Percentiles rank a stretch among this genome's conserved stretches.
Conservation (phyloP, 768 basidiomycete genomes). For the Tylopilus sp. region DNA sequence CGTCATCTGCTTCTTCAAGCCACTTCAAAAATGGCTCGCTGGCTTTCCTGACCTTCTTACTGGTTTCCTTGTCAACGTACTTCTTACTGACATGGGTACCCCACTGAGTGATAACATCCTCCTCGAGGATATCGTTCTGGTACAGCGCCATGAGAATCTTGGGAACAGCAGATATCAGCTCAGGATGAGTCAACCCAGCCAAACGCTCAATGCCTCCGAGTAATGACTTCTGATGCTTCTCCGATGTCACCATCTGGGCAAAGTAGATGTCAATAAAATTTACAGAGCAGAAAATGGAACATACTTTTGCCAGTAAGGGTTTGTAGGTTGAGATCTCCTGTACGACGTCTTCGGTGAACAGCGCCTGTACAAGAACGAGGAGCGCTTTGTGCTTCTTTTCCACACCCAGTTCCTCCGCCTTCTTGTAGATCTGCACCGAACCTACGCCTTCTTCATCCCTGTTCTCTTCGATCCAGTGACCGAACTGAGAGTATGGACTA, state of each 20-base stretch:
- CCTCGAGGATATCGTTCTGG: slow-evolving; percentile 88
- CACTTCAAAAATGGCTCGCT: slow-evolving; percentile 96
- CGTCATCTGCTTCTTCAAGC: slow-evolving; percentile 87
- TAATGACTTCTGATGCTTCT: slow-evolving; percentile 94
- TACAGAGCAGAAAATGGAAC: not conserved
- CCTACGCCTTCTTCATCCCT: slow-evolving; percentile 36
- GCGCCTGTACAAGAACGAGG: slow-evolving; percentile 74
- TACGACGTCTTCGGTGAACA: slow-evolving; percentile 76
- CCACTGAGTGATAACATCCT: slow-evolving; percentile 88
- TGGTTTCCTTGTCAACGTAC: slow-evolving; percentile 91
- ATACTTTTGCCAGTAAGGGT: slow-evolving; percentile 70
- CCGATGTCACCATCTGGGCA: slow-evolving; percentile 76
- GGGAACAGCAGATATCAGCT: slow-evolving; percentile 68
- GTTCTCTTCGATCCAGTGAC: slow-evolving; percentile 81
- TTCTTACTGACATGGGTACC: slow-evolving; percentile 96
- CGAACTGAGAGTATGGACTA: slow-evolving; percentile 82
- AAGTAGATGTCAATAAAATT: slow-evolving; percentile 5
- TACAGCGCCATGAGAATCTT: slow-evolving; percentile 95
- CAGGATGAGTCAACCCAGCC: slow-evolving; percentile 71
- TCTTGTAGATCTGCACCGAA: slow-evolving; percentile 73
- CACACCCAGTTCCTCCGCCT: slow-evolving; percentile 86
- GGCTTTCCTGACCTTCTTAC: slow-evolving; percentile 94
- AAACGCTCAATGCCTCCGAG: slow-evolving; percentile 91
- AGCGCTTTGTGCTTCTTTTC: slow-evolving; percentile 94
- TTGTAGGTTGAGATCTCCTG: slow-evolving; percentile 62